Base-by-base conservation (phyloP, 768 basidiomycete species). In the Collybiopsis luxurians region DNA sequence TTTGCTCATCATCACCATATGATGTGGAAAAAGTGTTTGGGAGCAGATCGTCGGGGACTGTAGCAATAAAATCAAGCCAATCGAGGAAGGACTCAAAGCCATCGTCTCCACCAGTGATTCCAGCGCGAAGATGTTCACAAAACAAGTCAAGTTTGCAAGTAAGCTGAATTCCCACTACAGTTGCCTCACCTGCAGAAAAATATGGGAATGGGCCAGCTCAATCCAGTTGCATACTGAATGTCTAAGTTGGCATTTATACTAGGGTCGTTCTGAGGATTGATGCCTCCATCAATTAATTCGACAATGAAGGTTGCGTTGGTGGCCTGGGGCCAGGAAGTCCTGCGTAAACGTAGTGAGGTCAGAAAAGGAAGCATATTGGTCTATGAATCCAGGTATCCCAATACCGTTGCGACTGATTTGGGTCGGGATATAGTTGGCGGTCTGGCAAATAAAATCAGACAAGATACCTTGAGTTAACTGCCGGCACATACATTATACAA, bases 211-310 rank as follows among this genome's bases (percentile, higher is more conserved):
- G 85, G 86, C 65, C 71, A 78, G 5, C 79, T 76, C 62, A 90
- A 82, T 11, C 75, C 81, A 53, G 71, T 73, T 11, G 78, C 76
- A 57, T 87, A 90, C 68, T 90, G 80, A 21, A 90, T 81, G 65
- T 91, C 89, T 2, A 91, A 79, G 63, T 86, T 77, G 27, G 87
- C 85, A 74, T 87, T 84, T 0, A 78, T 71, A 60, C 85, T 83
- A 26, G 86, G 84, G 4, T 75, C 64, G 11, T 56, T 71, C 64
- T 87, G 85, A 62, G 79, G 63, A 62, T 86, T 76, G 13, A 66
- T 36, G 58, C 85, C 89, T 19, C 77, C 83, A 49, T 87, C 84
- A 40, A 79, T 67, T 39, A 71, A 63, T 23, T 79, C 66, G 17
- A 71, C 67, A 2, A 72, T 79, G 58, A 83, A 81, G 39, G 60